Conservation (phyloP, 345 rosid genomes). For the Stellera chamaejasme region DNA sequence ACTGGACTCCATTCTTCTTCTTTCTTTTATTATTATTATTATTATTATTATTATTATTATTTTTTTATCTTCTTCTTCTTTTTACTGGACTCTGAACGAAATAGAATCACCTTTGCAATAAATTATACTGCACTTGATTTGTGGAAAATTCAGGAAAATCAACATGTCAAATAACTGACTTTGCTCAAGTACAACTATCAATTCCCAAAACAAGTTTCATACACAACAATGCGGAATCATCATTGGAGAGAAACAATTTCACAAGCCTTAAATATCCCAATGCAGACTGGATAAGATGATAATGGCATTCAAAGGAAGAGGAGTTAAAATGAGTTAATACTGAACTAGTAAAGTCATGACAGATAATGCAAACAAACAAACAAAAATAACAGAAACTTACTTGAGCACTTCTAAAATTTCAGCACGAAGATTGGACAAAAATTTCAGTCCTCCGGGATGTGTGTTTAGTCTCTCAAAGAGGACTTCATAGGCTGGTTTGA, state of each 20-base stretch:
- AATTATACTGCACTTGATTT: too few relatives aligned
- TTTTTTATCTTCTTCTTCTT: too few relatives aligned
- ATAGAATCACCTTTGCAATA: too few relatives aligned
- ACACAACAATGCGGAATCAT: too few relatives aligned
- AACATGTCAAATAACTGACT: too few relatives aligned
- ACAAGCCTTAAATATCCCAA: background rate
- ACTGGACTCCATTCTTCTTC: too few relatives aligned
- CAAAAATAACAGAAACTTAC: constrained; percentile 39
- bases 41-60: too few relatives aligned
- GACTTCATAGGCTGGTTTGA: constrained; percentile 66
- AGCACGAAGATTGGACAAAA: constrained; percentile 68
- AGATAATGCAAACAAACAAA: constrained; percentile 6
- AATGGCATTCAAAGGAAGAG: background rate
- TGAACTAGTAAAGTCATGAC: constrained; percentile 1
- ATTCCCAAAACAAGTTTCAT: background rate
- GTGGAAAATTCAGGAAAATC: too few relatives aligned
- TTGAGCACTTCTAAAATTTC: constrained; percentile 60
- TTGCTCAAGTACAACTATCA: too few relatives aligned
- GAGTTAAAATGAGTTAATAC: background rate
- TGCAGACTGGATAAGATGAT: background rate
- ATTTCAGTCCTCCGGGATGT: constrained; percentile 79
- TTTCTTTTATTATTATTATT: too few relatives aligned
- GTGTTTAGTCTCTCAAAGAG: constrained; percentile 84
- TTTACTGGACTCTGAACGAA: too few relatives aligned
- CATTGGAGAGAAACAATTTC: background rate